Evolutionary conservation across 345 rosid species (phyloP), one percentile per base, ranked within the genome.

Genomic region (Camelina laxa): DNA sequence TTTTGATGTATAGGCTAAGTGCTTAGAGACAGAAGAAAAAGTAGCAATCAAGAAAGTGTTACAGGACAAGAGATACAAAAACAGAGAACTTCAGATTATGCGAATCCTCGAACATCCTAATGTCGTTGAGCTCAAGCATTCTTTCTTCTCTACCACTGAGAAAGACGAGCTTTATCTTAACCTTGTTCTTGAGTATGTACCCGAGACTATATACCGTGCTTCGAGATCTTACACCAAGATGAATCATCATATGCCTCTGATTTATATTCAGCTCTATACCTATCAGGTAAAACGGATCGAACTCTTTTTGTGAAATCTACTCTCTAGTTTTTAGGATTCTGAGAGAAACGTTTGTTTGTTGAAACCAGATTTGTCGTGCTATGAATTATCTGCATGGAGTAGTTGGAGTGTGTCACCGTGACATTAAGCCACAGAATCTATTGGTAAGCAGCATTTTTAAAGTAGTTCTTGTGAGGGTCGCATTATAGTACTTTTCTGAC

Each of bases 21-120:
- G 97, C 75, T 79, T 91, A 72, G 99, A 95, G 88, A 90, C 97
- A 16, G 99, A 96, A 67, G 99, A 92, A 73, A 82, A 85, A 56
- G 92, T 95, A 64, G 97, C 99, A 65, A 95, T 95, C 61, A 95
- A 95, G 87, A 95, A 95, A 87, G 99, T 95, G 75, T 90, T 95
- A 53, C 97, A 95, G 73, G 99, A 95, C 80, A 95, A 89, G 80
- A 89, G 97, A 70, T 95, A 95, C 82, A 95, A 95, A 88, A 95
- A 95, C 67, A 85, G 98, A 82, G 97, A 94, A 74, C 77, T 94
- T 49, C 96, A 90, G 85, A 92, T 90, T 22, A 94, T 94, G 96
- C 85, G 88, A 76, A 86, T 95, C 96, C 77, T 95, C 79, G 81
- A 92, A 77, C 97, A 95, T 86, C 97, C 92, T 55, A 95, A 95